These are phyloP conservation scores for Xylariaceae sp. DNA, from an alignment of 2,329 filamentous ascomycete species.

Conservation along the genomic window DNA sequence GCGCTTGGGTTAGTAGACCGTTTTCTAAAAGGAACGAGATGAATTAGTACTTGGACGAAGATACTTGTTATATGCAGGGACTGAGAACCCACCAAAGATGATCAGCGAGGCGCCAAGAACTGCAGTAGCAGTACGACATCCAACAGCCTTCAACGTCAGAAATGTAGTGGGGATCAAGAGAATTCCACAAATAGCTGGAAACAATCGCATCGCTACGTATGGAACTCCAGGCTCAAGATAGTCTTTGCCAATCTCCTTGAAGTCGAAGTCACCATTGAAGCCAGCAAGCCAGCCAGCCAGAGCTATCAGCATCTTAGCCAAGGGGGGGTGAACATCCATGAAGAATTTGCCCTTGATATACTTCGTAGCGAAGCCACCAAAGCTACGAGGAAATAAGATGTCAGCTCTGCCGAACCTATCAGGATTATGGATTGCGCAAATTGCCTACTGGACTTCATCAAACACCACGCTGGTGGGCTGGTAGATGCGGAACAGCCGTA, in stretches of 20 bases:
- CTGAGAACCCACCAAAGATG: constrained; percentile 79
- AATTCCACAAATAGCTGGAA: constrained; percentile 88
- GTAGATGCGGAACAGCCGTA: constrained; percentile 94
- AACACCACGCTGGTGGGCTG: constrained; percentile 97
- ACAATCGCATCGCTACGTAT: constrained; percentile 95
- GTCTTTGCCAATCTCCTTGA: constrained; percentile 99
- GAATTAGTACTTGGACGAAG: constrained; percentile 35
- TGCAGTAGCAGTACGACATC: constrained; percentile 86
- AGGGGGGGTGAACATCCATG: constrained; percentile 98
- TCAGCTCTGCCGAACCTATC: constrained; percentile 17
- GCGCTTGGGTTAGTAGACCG: constrained; percentile 90
- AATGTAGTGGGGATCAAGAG: constrained; percentile 91
- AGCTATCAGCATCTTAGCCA: constrained; percentile 96
- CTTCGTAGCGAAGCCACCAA: constrained; percentile 96
- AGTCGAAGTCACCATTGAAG: constrained; percentile 95
- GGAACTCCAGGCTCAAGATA: constrained; percentile 94
- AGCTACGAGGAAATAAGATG: constrained; percentile 60
- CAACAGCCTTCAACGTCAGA: constrained; percentile 87
- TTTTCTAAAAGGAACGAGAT: constrained; percentile 70
- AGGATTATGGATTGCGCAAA: not conserved
- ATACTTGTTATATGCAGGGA: not conserved
- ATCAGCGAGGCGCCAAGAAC: constrained; percentile 83
- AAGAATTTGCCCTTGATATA: constrained; percentile 99
- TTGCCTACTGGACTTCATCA: constrained; percentile 94
- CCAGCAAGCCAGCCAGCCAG: constrained; percentile 93